phyloP scores from a whole-genome alignment of 2,329 filamentous ascomycete genomes.

The Aspergillus luchuensis region DNA sequence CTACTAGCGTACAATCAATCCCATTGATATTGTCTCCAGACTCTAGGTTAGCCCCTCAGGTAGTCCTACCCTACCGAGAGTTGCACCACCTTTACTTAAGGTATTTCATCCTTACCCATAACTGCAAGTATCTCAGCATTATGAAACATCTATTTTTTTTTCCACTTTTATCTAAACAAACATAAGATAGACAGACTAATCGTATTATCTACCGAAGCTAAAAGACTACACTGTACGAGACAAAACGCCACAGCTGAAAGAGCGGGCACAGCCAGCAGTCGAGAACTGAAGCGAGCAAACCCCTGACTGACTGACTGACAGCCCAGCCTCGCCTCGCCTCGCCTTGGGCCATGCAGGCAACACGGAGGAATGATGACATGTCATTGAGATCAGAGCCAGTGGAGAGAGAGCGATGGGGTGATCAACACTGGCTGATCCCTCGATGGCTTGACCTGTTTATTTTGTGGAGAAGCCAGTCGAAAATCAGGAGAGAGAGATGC shows the following conservation, averaged over 20 bases:
- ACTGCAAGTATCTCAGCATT: too few relatives aligned
- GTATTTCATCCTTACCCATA: too few relatives aligned
- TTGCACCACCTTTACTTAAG: too few relatives aligned
- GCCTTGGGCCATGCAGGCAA: constrained; percentile 8
- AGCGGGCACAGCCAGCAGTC: neutral
- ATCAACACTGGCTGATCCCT: constrained; percentile 6
- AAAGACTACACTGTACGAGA: neutral
- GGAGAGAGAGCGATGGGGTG: neutral
- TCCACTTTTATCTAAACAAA: too few relatives aligned
- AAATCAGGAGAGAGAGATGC: neutral
- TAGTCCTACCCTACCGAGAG: too few relatives aligned
- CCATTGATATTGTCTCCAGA: too few relatives aligned
- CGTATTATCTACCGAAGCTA: too few relatives aligned
- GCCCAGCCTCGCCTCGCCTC: neutral
- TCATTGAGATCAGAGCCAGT: constrained; percentile 8
- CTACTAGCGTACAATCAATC: too few relatives aligned
- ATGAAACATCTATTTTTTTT: too few relatives aligned
- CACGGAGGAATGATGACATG: neutral
- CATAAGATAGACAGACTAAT: too few relatives aligned
- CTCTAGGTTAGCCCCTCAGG: too few relatives aligned
- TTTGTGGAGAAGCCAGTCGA: neutral
- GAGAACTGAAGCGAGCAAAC: neutral
- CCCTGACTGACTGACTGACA: neutral
- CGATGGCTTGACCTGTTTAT: neutral
- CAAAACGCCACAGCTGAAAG: neutral